A percentile compares a stretch with the other conserved stretches of the same genome.
Evolutionary conservation across 257 asterid species (phyloP).

Genomic region (Eustoma russellianum): DNA sequence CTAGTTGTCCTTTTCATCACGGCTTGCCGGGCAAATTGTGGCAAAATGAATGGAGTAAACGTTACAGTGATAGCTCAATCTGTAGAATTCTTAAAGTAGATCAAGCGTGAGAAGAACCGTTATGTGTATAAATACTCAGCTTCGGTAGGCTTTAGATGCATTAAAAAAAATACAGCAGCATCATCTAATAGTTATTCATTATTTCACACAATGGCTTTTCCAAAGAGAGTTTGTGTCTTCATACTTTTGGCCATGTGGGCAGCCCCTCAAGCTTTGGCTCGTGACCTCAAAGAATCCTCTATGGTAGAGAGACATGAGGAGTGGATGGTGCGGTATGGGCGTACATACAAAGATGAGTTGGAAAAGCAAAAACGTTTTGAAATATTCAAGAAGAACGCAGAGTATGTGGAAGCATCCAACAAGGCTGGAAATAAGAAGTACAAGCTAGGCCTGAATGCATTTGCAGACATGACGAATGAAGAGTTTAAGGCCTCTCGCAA

Average conservation of each 20-base stretch:
- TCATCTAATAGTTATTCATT: too few relatives aligned
- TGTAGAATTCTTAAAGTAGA: too few relatives aligned
- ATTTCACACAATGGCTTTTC: too few relatives aligned
- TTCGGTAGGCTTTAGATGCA: too few relatives aligned
- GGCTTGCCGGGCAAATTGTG: slow-evolving; percentile 6
- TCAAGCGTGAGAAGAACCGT: too few relatives aligned
- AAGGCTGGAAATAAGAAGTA: slow-evolving; percentile 11
- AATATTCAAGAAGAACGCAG: slow-evolving; percentile 13
- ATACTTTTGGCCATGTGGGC: slow-evolving; percentile 7
- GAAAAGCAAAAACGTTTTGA: slow-evolving; percentile 16
- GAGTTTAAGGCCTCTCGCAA: slow-evolving; percentile 14
- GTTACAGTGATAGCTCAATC: background rate
- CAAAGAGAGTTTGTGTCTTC: background rate
- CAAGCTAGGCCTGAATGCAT: slow-evolving; percentile 15
- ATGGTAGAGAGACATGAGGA: slow-evolving; percentile 6
- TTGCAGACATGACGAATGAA: slow-evolving; percentile 17
- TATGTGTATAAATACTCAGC: too few relatives aligned
- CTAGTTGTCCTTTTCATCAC: slow-evolving; percentile 7
- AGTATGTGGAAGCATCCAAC: slow-evolving; percentile 10
- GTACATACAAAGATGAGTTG: slow-evolving; percentile 6
- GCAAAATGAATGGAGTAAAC: too few relatives aligned
- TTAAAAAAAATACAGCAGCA: too few relatives aligned
- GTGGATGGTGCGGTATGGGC: slow-evolving; percentile 15
- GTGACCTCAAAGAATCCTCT: slow-evolving; percentile 1
- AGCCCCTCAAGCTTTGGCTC: slow-evolving; percentile 9